Conservation (phyloP, 2,329 filamentous ascomycete genomes). For the Trichoderma cornu-damae region DNA sequence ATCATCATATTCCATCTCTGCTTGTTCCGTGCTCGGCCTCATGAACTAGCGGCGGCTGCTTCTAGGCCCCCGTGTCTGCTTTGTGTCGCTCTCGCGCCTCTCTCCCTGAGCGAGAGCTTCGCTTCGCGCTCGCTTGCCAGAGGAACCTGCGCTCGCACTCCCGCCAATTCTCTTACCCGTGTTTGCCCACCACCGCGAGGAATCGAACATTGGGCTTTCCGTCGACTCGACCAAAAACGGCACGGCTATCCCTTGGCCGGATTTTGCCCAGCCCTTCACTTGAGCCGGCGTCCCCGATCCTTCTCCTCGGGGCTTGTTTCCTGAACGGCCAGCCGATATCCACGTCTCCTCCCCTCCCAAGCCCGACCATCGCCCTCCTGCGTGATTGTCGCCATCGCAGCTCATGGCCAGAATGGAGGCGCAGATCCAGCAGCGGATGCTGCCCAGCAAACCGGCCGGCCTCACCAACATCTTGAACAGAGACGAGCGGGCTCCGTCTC, state of each 20-base stretch:
- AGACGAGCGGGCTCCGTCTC: slow-evolving; percentile 29
- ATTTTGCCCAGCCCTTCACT: slow-evolving; percentile 1
- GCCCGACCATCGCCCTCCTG: neutral
- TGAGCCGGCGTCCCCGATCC: slow-evolving; percentile 4
- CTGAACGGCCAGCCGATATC: neutral
- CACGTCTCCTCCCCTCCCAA: neutral
- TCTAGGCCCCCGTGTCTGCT: slow-evolving; percentile 5
- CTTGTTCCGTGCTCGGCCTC: neutral
- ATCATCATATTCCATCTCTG: neutral
- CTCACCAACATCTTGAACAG: slow-evolving; percentile 38
- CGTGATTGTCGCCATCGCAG: neutral
- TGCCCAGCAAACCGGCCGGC: slow-evolving; percentile 33
- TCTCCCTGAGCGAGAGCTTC: slow-evolving; percentile 17
- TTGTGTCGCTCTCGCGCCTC: slow-evolving; percentile 14
- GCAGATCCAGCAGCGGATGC: slow-evolving; percentile 19
- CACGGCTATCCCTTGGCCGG: neutral
- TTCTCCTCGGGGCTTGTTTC: neutral
- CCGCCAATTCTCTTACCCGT: slow-evolving; percentile 16
- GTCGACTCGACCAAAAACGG: slow-evolving; percentile 6
- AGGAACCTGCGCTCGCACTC: slow-evolving; percentile 9
- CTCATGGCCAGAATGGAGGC: slow-evolving; percentile 21
- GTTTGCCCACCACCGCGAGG: slow-evolving; percentile 13
- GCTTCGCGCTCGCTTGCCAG: slow-evolving; percentile 17
- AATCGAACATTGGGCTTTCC: slow-evolving; percentile 9
- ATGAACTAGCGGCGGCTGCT: neutral